phyloP scores from a whole-genome alignment of 495 filamentous ascomycete species.

The Penicillium longicatenatum region DNA sequence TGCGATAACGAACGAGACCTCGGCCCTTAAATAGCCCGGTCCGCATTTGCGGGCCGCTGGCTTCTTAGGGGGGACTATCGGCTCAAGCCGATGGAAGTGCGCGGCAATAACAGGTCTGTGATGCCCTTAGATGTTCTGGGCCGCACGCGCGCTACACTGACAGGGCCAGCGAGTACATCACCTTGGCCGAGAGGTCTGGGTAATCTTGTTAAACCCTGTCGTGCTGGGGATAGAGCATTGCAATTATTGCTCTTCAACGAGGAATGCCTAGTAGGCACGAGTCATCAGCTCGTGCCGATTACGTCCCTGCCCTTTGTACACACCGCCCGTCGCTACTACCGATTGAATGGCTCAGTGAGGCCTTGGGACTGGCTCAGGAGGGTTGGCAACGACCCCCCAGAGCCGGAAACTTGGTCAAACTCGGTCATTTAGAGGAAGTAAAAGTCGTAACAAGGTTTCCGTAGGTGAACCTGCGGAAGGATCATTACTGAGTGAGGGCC shows the following conservation, averaged over 20 bases:
- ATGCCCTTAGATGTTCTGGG: conserved; percentile 74
- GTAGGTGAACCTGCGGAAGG: conserved; percentile 72
- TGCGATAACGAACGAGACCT: conserved; percentile 77
- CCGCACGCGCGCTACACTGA: conserved; percentile 72
- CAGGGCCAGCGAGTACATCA: conserved; percentile 53
- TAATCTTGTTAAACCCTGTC: conserved; percentile 79
- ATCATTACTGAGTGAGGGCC: conserved; percentile 57
- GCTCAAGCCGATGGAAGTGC: conserved; percentile 71
- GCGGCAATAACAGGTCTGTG: conserved; percentile 73
- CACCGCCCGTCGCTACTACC: conserved; percentile 75
- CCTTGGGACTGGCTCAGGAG: conserved; percentile 66
- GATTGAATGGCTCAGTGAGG: conserved; percentile 76
- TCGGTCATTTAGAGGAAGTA: conserved; percentile 76
- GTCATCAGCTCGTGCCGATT: conserved; percentile 74
- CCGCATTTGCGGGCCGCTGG: conserved; percentile 63
- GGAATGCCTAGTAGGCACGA: conserved; percentile 51
- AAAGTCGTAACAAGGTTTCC: conserved; percentile 76
- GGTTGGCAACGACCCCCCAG: conserved; percentile 64
- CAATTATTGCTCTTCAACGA: conserved; percentile 81
- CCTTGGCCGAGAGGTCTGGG: conserved; percentile 70
- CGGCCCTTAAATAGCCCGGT: conserved; percentile 72
- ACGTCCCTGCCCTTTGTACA: conserved; percentile 58
- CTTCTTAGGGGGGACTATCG: conserved; percentile 73
- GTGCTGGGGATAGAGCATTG: conserved; percentile 78
- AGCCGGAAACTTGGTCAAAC: conserved; percentile 73